phyloP scores from a whole-genome alignment of 768 basidiomycete species.

The Pholiota microspora region DNA sequence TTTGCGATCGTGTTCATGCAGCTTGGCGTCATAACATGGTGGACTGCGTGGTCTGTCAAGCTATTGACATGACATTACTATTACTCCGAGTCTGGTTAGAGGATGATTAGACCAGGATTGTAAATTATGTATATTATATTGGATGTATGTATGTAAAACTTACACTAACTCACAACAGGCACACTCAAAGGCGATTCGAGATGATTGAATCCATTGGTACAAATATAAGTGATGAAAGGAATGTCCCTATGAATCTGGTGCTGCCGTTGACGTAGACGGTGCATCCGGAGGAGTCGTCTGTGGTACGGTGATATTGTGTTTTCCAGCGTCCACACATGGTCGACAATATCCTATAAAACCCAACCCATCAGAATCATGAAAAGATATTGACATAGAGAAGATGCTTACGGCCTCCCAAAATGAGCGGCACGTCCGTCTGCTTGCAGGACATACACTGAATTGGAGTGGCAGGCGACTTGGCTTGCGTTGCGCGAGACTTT shows the following conservation, averaged over 20 bases:
- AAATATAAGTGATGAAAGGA: background rate
- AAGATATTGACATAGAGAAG: background rate
- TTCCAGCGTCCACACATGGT: conserved; percentile 59
- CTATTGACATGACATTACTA: conserved; percentile 33
- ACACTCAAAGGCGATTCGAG: background rate
- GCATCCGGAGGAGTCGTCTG: background rate
- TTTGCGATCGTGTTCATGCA: conserved; percentile 55
- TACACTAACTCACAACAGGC: conserved; percentile 5
- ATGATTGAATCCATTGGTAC: background rate
- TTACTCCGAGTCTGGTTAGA: conserved; percentile 2
- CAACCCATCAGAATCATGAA: background rate
- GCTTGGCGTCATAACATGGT: conserved; percentile 63
- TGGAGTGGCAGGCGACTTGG: conserved; percentile 19
- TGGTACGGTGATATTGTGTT: conserved; percentile 7
- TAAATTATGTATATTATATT: conserved; percentile 24
- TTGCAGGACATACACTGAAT: conserved; percentile 60
- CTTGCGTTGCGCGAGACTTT: conserved; percentile 13
- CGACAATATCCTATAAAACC: conserved; percentile 59
- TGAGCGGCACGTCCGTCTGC: conserved; percentile 70
- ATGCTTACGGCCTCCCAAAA: conserved; percentile 70
- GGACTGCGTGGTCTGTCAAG: conserved; percentile 70
- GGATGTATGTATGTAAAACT: conserved; percentile 16
- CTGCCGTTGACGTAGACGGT: background rate
- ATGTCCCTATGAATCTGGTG: background rate
- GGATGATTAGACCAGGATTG: background rate